phyloP scores from a whole-genome alignment of 2,329 filamentous ascomycete genomes.

The Fusarium pseudoanthophilum region DNA sequence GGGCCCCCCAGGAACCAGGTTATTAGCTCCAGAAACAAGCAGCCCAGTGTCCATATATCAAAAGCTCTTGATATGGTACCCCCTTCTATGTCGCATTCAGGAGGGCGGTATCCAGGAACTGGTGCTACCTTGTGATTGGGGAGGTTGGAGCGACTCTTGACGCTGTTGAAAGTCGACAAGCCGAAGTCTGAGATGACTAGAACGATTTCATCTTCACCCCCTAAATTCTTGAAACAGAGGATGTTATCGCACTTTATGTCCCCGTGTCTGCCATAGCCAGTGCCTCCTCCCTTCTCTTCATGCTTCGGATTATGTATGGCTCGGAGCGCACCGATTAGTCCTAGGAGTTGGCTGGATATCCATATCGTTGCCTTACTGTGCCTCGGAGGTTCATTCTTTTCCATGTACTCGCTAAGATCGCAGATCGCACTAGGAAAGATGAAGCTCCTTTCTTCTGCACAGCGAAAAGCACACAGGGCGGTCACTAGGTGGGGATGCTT shows the following conservation, averaged over 20 bases:
- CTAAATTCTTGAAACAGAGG: background rate
- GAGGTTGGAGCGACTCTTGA: background rate
- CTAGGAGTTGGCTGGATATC: background rate
- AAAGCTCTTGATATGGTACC: background rate
- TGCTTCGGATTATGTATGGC: background rate
- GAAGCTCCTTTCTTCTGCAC: background rate
- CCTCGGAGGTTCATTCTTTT: background rate
- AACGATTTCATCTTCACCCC: background rate
- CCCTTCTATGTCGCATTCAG: background rate
- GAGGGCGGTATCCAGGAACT: background rate
- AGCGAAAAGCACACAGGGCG: background rate
- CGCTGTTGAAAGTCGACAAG: background rate
- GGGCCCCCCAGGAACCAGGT: background rate
- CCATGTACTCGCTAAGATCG: background rate
- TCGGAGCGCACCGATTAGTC: background rate
- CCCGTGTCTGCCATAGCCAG: background rate
- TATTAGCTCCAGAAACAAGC: background rate
- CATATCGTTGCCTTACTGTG: background rate
- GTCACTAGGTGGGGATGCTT: too few species aligned
- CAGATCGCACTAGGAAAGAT: background rate
- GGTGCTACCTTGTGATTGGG: rapidly evolving
- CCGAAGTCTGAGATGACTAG: background rate
- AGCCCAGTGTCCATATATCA: background rate
- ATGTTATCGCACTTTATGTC: background rate
- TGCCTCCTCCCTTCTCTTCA: background rate